Base-by-base conservation (phyloP, 2,329 filamentous ascomycete species). In the Botrytis byssoidea region DNA sequence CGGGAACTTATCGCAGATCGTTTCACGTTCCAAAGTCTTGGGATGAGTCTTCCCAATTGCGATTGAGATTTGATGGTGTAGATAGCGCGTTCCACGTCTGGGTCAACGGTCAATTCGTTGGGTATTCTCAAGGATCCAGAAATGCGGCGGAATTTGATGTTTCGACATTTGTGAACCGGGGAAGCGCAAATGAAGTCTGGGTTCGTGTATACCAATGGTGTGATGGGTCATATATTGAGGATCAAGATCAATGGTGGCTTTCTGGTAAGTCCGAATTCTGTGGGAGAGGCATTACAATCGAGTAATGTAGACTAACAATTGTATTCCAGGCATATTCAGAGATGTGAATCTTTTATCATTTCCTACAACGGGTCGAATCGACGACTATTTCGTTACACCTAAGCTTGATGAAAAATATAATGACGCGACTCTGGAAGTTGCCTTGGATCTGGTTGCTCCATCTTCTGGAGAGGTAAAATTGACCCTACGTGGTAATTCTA, bases 111-210 rank as follows among this genome's bases (percentile, higher is more conserved):
- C 79, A 83, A 25, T 82, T 89, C 51, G 83, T 92, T 3, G 91
- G 91, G 3, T 93, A 93, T 77, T 88, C 88, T 4, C 90, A 93
- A 78, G 91, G 91, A 0, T 88, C 88, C 16, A 85, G 91, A 55
- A 93, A 93, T 77, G 85, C 91, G 0, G 86, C 89, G 12, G 91
- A 93, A 78, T 93, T 92, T 77, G 91, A 93, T 75, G 83, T 93
- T 20, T 89, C 89, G 0, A 77, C 82, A 0, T 82, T 85, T 46
- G 82, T 93, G 2, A 80, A 82, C 32, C 79, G 80, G 10, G 81
- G 81, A 7, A 83, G 77, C 4, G 82, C 84, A 64, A 93, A 92
- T 75, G 84, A 83, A 1, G 79, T 93, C 1, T 85, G 86, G 16
- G 89, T 93, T 0, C 84, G 86, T n/a, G 91, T 93, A 0, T 93